Evolutionary conservation across 208 protist genomes (phyloP), one percentile per base, ranked within the genome.

Genomic region (Endotrypanum monterogeii): DNA sequence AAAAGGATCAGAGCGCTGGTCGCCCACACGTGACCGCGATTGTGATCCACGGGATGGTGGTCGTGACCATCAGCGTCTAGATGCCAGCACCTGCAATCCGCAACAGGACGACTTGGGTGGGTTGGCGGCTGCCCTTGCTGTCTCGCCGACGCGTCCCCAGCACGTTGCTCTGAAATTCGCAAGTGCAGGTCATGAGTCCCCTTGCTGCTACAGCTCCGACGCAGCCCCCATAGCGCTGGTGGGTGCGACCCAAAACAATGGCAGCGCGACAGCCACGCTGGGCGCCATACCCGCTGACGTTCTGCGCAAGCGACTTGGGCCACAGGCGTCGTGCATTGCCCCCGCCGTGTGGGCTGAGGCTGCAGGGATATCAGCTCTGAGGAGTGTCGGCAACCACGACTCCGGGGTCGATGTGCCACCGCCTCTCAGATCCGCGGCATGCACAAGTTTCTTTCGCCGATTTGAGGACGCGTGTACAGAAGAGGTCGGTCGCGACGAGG

Each of bases 171-270:
- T 44, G 23, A 11, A 16, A 18, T 39, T 41, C 11, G n/a, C 37
- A 2, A 14, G 41, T 20, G 41, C 62, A 20, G 8, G 62, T 39
- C 44, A 35, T 32, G n/a, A 39, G n/a, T 2, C n/a, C 54, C 44
- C 18, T 51, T 48, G 32, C 74, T 28, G 12, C n/a, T 46, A 28
- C 25, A 37, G 32, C 37, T 7, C 14, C 2, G 37, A 50, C 3
- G 9, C 60, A 25, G 23, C 39, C 4, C 7, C 56, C 56, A 18
- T 11, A 35, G 30, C 60, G 30, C 16, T 39, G 60, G n/a, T 66
- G 60, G 18, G 58, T 25, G 70, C 51, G 46, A 61, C 62, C 69
- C 67, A 28, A 32, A 23, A 35, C 71, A 44, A 16, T n/a, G 48
- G 46, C 50, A 28, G 11, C 51, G 6, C 63, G 20, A 44, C 52